A percentile compares a stretch with the other conserved stretches of the same genome.
These are phyloP conservation scores for Calonectria naviculata DNA, from an alignment of 2,329 filamentous ascomycete genomes.

Conservation along the genomic window DNA sequence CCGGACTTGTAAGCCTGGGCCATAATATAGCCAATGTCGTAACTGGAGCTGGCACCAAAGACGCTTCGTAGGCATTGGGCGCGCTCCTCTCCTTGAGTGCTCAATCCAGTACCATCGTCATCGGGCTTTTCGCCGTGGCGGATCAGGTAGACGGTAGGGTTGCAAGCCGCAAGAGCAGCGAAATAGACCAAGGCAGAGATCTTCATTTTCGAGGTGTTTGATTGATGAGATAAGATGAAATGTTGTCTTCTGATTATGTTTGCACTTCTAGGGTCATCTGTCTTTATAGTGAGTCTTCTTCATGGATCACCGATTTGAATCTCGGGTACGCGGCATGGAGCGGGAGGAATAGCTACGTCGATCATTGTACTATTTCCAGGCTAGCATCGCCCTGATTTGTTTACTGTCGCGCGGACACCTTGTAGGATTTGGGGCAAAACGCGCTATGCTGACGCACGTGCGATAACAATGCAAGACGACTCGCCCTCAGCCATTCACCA, in stretches of 20 bases:
- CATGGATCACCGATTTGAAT: not conserved
- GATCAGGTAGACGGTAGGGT: slow-evolving; percentile 70
- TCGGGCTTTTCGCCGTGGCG: slow-evolving; percentile 73
- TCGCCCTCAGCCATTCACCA: not conserved
- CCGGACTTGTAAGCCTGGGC: slow-evolving; percentile 63
- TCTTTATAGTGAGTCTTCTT: not conserved
- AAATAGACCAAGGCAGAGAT: slow-evolving; percentile 27
- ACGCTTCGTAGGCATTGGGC: slow-evolving; percentile 69
- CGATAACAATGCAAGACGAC: not conserved
- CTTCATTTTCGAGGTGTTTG: slow-evolving; percentile 31
- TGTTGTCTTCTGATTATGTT: not conserved
- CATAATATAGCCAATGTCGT: slow-evolving; percentile 69
- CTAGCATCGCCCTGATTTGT: not conserved
- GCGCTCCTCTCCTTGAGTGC: slow-evolving; percentile 61
- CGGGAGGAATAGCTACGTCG: not conserved
- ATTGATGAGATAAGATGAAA: not conserved
- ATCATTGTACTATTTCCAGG: not conserved
- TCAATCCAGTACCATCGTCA: slow-evolving; percentile 61
- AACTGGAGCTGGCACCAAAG: slow-evolving; percentile 62
- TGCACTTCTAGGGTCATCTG: not conserved
- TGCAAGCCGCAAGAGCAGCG: slow-evolving; percentile 31
- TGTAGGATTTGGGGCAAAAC: not conserved
- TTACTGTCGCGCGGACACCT: not conserved
- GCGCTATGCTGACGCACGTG: slow-evolving; percentile 3
- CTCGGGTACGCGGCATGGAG: not conserved